These are phyloP conservation scores for Yamadazyma atlantica DNA, from an alignment of 1,139 yeast species.

Conservation along the genomic window DNA sequence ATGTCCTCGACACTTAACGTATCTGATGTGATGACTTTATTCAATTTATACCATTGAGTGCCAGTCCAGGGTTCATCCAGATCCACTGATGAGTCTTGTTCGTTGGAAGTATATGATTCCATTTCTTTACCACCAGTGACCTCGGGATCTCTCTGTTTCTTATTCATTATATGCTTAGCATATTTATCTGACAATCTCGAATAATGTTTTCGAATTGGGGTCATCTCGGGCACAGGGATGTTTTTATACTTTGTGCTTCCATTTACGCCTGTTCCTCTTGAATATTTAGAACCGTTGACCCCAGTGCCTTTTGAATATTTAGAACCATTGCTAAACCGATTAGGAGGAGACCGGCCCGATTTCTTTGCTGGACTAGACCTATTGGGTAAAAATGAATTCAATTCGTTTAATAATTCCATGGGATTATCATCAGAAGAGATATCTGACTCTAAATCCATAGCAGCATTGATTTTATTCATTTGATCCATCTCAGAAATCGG, in stretches of 20 bases:
- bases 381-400: slow-evolving; percentile 19
- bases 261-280: neutral
- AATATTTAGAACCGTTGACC: neutral
- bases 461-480: slow-evolving; percentile 6
- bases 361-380: slow-evolving; percentile 1
- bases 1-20: slow-evolving; percentile 20
- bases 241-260: neutral
- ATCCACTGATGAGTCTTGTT: slow-evolving; percentile 5
- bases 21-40: slow-evolving; percentile 20
- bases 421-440: slow-evolving; percentile 18
- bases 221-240: slow-evolving; percentile 7
- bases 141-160: slow-evolving; percentile 2
- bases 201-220: slow-evolving; percentile 18
- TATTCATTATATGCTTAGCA: slow-evolving; percentile 16
- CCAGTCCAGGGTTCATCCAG: slow-evolving; percentile 20
- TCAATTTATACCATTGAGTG: slow-evolving; percentile 25
- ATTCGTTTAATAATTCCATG: slow-evolving; percentile 22
- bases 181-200: slow-evolving; percentile 18
- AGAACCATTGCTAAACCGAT: no score
- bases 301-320: neutral
- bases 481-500: slow-evolving; percentile 6
- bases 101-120: no score
- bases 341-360: neutral
- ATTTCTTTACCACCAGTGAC: no score
- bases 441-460: slow-evolving; percentile 14